These are phyloP conservation scores for Aspergillus ellipticus DNA, from an alignment of 495 filamentous ascomycete genomes.

Conservation along the genomic window DNA sequence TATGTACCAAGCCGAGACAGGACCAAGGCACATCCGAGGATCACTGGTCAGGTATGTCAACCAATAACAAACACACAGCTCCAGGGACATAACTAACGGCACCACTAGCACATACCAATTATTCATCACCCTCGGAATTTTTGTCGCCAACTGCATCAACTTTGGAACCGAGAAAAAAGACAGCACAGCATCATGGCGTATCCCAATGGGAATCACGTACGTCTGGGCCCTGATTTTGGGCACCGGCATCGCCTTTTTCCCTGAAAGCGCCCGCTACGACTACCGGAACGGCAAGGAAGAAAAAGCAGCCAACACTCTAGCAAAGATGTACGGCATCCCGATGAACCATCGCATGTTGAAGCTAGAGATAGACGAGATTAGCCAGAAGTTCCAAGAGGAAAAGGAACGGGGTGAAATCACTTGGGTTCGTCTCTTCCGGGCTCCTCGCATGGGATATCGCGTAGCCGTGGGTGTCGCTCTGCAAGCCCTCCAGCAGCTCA, in stretches of 20 bases:
- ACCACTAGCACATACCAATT: conserved; percentile 61
- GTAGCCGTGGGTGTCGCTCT: conserved; percentile 61
- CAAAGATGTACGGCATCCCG: conserved; percentile 64
- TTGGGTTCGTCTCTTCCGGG: conserved; percentile 53
- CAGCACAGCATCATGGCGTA: conserved; percentile 61
- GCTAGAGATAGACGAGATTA: conserved; percentile 62
- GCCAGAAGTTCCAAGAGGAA: conserved; percentile 53
- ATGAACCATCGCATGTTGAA: conserved; percentile 57
- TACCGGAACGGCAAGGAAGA: conserved; percentile 61
- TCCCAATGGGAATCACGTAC: conserved; percentile 75
- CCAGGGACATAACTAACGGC: background rate
- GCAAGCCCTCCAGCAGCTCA: conserved; percentile 48
- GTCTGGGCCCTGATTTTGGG: conserved; percentile 70
- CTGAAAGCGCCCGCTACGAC: conserved; percentile 68
- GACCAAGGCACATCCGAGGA: conserved; percentile 60
- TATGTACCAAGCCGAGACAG: conserved; percentile 69
- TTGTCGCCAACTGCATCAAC: conserved; percentile 74
- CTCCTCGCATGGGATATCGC: conserved; percentile 64
- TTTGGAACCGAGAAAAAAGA: conserved; percentile 57
- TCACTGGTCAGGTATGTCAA: conserved; percentile 54
- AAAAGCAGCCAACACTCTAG: conserved; percentile 60
- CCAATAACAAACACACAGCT: background rate
- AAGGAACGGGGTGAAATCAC: conserved; percentile 38
- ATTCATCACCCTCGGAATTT: conserved; percentile 83
- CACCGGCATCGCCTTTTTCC: conserved; percentile 61